Percentiles rank a stretch among this genome's conserved stretches.
These are phyloP conservation scores for Chlorella sp. DNA, from an alignment of 139 green algal genomes.

Conservation along the genomic window DNA sequence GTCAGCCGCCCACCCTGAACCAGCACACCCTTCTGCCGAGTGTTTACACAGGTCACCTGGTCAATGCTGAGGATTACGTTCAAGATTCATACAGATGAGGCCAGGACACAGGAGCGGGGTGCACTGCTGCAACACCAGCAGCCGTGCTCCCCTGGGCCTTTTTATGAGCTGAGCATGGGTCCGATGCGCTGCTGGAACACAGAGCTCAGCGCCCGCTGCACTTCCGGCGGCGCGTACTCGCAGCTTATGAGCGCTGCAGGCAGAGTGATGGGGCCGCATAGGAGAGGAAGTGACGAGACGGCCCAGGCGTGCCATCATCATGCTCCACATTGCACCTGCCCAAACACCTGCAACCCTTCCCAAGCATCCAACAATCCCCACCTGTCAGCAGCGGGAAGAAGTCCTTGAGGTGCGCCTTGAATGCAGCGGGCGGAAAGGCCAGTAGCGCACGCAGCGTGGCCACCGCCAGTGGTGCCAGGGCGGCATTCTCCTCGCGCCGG, in stretches of 20 bases:
- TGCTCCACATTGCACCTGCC: too few species aligned
- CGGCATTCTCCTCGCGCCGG: slow-evolving; percentile 66
- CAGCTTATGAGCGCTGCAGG: slow-evolving; percentile 74
- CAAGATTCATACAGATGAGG: neutral
- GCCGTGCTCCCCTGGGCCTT: neutral
- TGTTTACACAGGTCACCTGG: neutral
- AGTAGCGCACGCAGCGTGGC: slow-evolving; percentile 76
- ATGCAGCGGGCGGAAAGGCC: slow-evolving; percentile 67
- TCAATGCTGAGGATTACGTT: neutral
- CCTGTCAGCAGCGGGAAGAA: slow-evolving; percentile 91
- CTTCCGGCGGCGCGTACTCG: slow-evolving; percentile 86
- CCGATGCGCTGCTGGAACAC: slow-evolving; percentile 82
- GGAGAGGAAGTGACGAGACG: too few species aligned
- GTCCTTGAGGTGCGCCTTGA: slow-evolving; percentile 74
- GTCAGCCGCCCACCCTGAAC: too few species aligned
- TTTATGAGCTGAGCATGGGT: slow-evolving; percentile 62
- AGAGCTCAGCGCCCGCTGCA: slow-evolving; percentile 84
- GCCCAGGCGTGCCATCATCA: too few species aligned
- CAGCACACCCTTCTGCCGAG: too few species aligned
- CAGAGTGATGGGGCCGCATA: too few species aligned
- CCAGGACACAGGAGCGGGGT: neutral
- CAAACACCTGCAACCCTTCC: too few species aligned
- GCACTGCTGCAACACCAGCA: neutral
- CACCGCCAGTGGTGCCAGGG: slow-evolving; percentile 76
- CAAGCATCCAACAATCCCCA: too few species aligned